Base-by-base conservation (phyloP, 495 filamentous ascomycete genomes). In the Bryoglossum gracile region DNA sequence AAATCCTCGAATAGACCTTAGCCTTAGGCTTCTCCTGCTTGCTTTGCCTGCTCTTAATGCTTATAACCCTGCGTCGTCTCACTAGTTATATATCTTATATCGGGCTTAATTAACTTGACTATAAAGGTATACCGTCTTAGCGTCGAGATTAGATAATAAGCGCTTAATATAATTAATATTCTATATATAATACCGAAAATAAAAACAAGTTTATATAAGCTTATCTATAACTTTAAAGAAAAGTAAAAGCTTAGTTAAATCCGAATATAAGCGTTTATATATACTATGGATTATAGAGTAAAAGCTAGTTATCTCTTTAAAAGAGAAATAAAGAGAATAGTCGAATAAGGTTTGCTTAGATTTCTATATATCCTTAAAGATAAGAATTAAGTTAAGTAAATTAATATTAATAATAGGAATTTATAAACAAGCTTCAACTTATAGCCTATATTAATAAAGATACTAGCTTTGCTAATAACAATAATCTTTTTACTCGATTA, bases 401-500 rank as follows among this genome's bases (percentile, higher is more conserved):
- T 54, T 16, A 54, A 38, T 45, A 48, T 46, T 22, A 33, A 43
- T 49, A n/a, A 44, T n/a, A 54, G 51, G 46, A 22, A 54, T 54
- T 54, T 50, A 43, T 18, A 54, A 53, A 53, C 32, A 33, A 45
- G 39, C 43, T 54, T 48, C 22, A 54, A 54, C 51, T 49, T 16
- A 54, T 21, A 54, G 32, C 46, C 39, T 54, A 21, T 17, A 44
- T 36, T 54, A 21, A 50, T 18, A 45, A 39, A 54, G 28, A 49
- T 50, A 45, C 39, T 25, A 17, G 51, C 45, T 32, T 28, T 22
- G 38, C 46, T 54, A 43, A 54, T 48, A 23, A 54, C 38, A 37
- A 54, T 19, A 45, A 54, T 50, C 45, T 48, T 54, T 50, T 54
- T 16, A 54, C 45, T 54, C 39, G 46, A 54, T 49, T 30, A 28